Conservation (phyloP, 805 yeast genomes). For the Schwanniomyces pseudopolymorphus region DNA sequence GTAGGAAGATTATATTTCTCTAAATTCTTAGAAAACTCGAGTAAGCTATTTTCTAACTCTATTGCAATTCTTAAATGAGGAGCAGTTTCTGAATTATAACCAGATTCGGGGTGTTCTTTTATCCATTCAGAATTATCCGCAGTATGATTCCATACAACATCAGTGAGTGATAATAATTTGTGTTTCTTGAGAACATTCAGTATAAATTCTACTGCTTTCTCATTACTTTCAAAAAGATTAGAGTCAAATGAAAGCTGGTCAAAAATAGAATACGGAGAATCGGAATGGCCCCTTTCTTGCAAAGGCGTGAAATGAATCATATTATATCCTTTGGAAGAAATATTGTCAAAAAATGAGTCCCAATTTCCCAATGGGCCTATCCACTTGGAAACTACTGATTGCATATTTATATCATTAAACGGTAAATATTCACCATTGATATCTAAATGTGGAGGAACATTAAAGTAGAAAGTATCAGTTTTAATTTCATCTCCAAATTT, state of each 20-base stretch:
- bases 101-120: slow-evolving; percentile 82
- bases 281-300: slow-evolving; percentile 83
- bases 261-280: slow-evolving; percentile 89
- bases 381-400: slow-evolving; percentile 90
- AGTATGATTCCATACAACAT: slow-evolving; percentile 92
- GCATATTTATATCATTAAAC: slow-evolving; percentile 76
- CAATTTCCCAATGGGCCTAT: slow-evolving; percentile 70
- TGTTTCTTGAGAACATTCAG: slow-evolving; percentile 49
- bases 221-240: slow-evolving; percentile 50
- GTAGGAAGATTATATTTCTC: slow-evolving; percentile 62
- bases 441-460: slow-evolving; percentile 73
- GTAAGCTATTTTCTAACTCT: slow-evolving; percentile 70
- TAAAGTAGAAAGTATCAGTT: slow-evolving; percentile 68
- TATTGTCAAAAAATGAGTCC: slow-evolving; percentile 61
- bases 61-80: slow-evolving; percentile 87
- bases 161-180: slow-evolving; percentile 77
- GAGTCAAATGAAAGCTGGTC: slow-evolving; percentile 85
- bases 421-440: slow-evolving; percentile 59
- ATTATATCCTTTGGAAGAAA: slow-evolving; percentile 80
- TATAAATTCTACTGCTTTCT: slow-evolving; percentile 56
- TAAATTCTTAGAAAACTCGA: slow-evolving; percentile 63
- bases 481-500: slow-evolving; percentile 24
- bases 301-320: slow-evolving; percentile 96
- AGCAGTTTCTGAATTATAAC: slow-evolving; percentile 82
- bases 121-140: slow-evolving; percentile 90